Percentiles rank a stretch among this genome's conserved stretches.
These are phyloP conservation scores for Ramichloridium luteum DNA, from an alignment of 2,329 filamentous ascomycete species.

Conservation along the genomic window DNA sequence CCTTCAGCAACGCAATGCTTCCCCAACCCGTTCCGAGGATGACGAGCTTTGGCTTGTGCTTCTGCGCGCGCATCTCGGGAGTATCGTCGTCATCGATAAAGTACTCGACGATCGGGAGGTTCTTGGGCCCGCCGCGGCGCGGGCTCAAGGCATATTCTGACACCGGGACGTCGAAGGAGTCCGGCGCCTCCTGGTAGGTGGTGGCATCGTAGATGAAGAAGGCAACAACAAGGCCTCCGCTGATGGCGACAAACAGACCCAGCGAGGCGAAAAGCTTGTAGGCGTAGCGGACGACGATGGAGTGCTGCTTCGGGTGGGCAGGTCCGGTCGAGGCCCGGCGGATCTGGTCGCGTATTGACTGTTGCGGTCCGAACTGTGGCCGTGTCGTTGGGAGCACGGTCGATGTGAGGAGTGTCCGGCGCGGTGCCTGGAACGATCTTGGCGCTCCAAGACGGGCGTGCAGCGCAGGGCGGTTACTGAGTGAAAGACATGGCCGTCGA, in stretches of 20 bases:
- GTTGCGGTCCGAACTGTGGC: too few relatives aligned
- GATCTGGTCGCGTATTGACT: too few relatives aligned
- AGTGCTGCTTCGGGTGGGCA: constrained; percentile 12
- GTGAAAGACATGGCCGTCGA: too few relatives aligned
- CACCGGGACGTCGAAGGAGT: constrained; percentile 63
- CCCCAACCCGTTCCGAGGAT: constrained; percentile 93
- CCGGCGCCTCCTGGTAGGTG: constrained; percentile 67
- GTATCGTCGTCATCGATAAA: constrained; percentile 82
- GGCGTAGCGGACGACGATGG: constrained; percentile 38
- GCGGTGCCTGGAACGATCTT: background rate
- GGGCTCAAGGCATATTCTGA: constrained; percentile 73
- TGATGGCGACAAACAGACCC: constrained; percentile 62
- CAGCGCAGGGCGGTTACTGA: too few relatives aligned
- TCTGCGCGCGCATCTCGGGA: constrained; percentile 54
- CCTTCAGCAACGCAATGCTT: constrained; percentile 81
- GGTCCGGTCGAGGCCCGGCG: constrained; percentile 12
- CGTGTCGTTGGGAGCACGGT: too few relatives aligned
- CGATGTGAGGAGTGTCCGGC: too few relatives aligned
- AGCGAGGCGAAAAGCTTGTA: constrained; percentile 60
- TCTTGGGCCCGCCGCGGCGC: constrained; percentile 78
- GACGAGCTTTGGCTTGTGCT: constrained; percentile 84
- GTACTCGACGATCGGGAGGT: constrained; percentile 78
- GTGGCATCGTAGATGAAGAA: constrained; percentile 93
- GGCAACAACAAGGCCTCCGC: constrained; percentile 56
- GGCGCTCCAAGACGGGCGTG: background rate